These are phyloP conservation scores for Avena insularis DNA, from an alignment of 176 grass and related monocot genomes.

Conservation along the genomic window DNA sequence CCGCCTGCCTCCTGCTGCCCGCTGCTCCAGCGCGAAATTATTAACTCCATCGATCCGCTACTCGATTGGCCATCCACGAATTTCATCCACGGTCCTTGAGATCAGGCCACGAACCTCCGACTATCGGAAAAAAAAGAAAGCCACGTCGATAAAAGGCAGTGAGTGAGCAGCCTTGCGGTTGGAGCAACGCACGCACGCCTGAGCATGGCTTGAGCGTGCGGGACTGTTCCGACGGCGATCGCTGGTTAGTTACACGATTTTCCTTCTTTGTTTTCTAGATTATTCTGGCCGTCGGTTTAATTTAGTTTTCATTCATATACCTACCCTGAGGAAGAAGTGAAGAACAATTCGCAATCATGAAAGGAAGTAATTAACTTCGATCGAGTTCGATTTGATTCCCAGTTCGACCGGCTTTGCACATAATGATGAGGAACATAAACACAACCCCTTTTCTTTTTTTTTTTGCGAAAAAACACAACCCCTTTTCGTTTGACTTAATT, in stretches of 20 bases:
- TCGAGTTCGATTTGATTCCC: neutral
- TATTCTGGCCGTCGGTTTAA: neutral
- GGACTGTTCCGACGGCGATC: neutral
- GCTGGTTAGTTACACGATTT: neutral
- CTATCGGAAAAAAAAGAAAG: neutral
- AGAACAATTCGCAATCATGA: neutral
- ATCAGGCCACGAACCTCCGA: too few species aligned
- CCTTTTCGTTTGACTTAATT: neutral
- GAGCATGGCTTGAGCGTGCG: conserved; percentile 18
- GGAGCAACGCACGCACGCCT: conserved; percentile 8
- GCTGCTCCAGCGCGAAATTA: neutral
- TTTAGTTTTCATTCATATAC: neutral
- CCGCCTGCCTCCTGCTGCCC: neutral
- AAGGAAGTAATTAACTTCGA: neutral
- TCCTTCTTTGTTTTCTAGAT: neutral
- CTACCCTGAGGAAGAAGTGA: neutral
- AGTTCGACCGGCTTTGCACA: too few species aligned
- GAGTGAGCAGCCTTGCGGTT: conserved; percentile 1
- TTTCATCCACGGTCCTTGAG: too few species aligned
- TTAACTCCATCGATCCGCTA: neutral
- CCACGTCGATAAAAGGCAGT: neutral
- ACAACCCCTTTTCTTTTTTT: too few species aligned
- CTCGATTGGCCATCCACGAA: neutral
- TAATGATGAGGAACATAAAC: too few species aligned
- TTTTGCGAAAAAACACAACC: too few species aligned